phyloP scores from a whole-genome alignment of 257 asterid genomes.

The Jacaranda copaia region DNA sequence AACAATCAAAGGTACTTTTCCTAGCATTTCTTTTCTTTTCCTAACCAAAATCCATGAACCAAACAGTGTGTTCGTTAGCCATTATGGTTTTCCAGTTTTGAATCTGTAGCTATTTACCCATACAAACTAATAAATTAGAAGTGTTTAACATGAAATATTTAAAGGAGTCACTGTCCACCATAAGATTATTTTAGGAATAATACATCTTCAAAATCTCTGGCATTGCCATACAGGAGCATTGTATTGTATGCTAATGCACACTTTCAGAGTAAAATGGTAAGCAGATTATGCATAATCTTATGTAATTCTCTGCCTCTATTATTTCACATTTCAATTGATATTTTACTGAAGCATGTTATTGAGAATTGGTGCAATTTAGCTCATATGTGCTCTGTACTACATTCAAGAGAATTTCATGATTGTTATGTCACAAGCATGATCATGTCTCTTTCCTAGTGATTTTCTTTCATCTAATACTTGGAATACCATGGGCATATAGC shows the following conservation, averaged over 20 bases:
- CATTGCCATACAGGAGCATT: background rate
- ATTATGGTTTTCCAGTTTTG: slow-evolving; percentile 20
- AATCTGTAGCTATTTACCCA: slow-evolving; percentile 9
- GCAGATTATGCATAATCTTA: background rate
- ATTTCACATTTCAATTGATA: background rate
- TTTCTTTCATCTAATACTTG: background rate
- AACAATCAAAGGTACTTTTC: no score
- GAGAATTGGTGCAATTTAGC: background rate
- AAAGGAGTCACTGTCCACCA: background rate
- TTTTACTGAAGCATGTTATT: background rate
- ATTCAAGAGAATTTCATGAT: background rate
- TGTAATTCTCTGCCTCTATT: background rate
- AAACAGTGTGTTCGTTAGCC: background rate
- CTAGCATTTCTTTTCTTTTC: no score
- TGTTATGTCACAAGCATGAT: slow-evolving; percentile 5
- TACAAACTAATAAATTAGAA: background rate
- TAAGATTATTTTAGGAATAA: background rate
- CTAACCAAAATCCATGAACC: no score
- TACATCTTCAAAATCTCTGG: background rate
- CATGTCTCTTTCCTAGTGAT: background rate
- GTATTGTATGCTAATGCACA: background rate
- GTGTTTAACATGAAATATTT: slow-evolving; percentile 16
- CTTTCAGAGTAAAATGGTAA: background rate
- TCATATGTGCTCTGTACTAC: background rate
- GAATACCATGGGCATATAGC: background rate